Evolutionary conservation across 2,329 filamentous ascomycete genomes (phyloP).

Genomic region (Rutstroemia sp.): DNA sequence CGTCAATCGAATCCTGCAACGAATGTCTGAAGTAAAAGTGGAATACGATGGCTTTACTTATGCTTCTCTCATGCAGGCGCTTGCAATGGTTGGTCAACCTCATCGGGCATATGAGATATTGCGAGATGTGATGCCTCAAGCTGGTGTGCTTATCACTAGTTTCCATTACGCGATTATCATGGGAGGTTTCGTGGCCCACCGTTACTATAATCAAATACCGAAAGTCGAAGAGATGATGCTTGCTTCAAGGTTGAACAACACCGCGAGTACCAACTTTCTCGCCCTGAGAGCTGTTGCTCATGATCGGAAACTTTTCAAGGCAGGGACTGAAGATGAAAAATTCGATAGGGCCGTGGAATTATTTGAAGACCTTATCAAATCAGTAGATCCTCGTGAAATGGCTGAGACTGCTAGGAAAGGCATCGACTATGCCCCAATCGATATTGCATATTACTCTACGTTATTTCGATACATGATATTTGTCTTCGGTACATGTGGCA

Average conservation of each 20-base stretch:
- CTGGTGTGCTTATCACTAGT: conserved; percentile 36
- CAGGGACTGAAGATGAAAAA: conserved; percentile 16
- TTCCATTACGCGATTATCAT: conserved; percentile 48
- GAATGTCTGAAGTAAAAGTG: conserved; percentile 46
- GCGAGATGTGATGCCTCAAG: conserved; percentile 41
- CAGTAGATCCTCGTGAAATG: conserved; percentile 23
- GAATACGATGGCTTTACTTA: conserved; percentile 50
- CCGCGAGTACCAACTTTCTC: conserved; percentile 37
- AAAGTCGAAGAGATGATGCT: conserved; percentile 38
- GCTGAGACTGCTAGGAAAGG: conserved; percentile 21
- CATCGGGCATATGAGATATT: conserved; percentile 47
- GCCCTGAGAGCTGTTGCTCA: conserved; percentile 28
- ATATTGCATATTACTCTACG: conserved; percentile 23
- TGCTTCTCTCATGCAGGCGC: conserved; percentile 50
- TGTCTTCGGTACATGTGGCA: conserved; percentile 41
- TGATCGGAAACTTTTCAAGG: not conserved
- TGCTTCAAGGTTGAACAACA: conserved; percentile 31
- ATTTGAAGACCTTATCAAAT: conserved; percentile 19
- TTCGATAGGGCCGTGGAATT: conserved; percentile 21
- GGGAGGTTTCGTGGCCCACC: conserved; percentile 34
- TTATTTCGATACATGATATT: conserved; percentile 51
- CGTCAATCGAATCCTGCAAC: conserved; percentile 45
- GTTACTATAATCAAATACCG: conserved; percentile 36
- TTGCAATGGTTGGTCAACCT: conserved; percentile 45
- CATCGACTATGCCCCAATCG: conserved; percentile 13